phyloP scores from a whole-genome alignment of 2,329 filamentous ascomycete genomes.

The Cladosporium sp. region DNA sequence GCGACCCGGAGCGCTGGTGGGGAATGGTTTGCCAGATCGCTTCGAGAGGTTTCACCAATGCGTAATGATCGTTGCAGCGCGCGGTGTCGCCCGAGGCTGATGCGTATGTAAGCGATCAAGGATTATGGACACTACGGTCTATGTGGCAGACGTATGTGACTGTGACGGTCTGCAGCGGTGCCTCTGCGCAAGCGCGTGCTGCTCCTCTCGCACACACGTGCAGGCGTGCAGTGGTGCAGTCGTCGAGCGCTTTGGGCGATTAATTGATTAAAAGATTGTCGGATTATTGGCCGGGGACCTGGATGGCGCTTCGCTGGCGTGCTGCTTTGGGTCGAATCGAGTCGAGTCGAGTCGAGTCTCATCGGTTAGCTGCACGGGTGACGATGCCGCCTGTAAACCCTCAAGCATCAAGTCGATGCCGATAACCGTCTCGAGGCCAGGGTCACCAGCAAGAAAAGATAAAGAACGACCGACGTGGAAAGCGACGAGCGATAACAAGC shows the following conservation, averaged over 20 bases:
- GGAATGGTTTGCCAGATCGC: slow-evolving; percentile 1
- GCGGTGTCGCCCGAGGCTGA: slow-evolving; percentile 8
- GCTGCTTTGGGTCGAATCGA: not conserved
- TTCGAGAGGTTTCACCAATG: slow-evolving; percentile 3
- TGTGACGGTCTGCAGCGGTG: not conserved
- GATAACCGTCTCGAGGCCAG: not conserved
- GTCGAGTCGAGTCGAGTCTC: not conserved
- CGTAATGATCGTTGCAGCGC: not conserved
- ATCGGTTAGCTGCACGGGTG: not conserved
- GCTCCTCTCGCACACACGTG: not conserved
- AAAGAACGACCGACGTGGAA: not conserved
- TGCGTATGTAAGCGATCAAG: slow-evolving; percentile 2
- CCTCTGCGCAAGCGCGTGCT: not conserved
- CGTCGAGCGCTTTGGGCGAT: slow-evolving; percentile 1
- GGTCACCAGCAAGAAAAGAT: not conserved
- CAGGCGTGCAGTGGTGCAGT: not conserved
- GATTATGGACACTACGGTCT: not conserved
- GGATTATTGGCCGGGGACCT: not conserved
- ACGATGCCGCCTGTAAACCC: not conserved
- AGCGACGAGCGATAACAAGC: not conserved
- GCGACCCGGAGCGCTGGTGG: slow-evolving; percentile 5
- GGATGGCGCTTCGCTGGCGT: not conserved
- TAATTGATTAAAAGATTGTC: not conserved
- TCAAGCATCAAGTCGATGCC: not conserved
- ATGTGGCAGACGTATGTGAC: not conserved